Conservation (phyloP, 2,329 filamentous ascomycete species). For the Diaporthe eres region DNA sequence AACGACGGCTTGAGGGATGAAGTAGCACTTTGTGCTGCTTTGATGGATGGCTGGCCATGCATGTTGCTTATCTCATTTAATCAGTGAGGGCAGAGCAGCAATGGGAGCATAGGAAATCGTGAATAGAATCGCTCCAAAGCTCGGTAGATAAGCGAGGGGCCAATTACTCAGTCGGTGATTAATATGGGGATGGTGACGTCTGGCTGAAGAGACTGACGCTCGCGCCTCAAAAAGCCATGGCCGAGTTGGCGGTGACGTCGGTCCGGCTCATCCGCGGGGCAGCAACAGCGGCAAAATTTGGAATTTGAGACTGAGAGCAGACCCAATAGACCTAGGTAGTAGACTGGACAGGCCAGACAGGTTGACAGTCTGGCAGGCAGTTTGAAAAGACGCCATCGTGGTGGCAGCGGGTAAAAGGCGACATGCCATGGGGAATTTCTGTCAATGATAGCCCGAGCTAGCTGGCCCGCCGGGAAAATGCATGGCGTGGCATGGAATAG, state of each 20-base stretch:
- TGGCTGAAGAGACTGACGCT: constrained; percentile 13
- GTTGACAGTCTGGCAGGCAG: not conserved
- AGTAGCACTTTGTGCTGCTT: not conserved
- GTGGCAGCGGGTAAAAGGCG: constrained; percentile 27
- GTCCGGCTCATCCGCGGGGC: constrained; percentile 34
- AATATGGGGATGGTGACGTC: constrained; percentile 28
- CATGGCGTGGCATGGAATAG: not conserved
- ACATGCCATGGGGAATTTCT: constrained; percentile 1
- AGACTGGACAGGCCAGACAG: not conserved
- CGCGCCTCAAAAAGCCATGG: not conserved
- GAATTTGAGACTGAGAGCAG: no score
- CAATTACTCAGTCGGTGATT: constrained; percentile 20
- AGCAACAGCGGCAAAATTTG: constrained; percentile 1
- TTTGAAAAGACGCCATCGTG: constrained; percentile 9
- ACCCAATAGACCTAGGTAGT: no score
- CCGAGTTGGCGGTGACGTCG: constrained; percentile 35
- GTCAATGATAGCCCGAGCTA: constrained; percentile 31
- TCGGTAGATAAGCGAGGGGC: constrained; percentile 27
- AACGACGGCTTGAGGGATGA: not conserved
- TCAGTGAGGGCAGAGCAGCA: no score
- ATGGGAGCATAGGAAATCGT: not conserved
- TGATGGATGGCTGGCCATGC: not conserved
- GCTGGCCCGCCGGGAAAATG: constrained; percentile 27
- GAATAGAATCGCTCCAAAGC: constrained; percentile 29
- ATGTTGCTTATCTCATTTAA: not conserved